Conservation (phyloP, 169 alveolate genomes). For the Plasmodium vinckei region DNA sequence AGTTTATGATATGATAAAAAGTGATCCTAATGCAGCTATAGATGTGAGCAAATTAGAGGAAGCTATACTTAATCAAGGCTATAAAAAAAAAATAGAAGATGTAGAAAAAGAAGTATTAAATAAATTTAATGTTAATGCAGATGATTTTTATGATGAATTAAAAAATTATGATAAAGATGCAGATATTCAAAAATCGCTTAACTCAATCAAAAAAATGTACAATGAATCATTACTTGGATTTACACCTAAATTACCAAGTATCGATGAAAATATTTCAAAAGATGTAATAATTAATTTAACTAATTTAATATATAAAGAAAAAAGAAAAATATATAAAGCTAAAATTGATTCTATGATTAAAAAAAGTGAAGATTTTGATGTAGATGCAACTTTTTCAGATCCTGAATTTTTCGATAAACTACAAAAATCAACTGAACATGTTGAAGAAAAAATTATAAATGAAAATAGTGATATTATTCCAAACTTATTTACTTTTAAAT, state of each 20-base stretch:
- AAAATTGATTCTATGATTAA: slow-evolving; percentile 61
- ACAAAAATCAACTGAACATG: slow-evolving; percentile 66
- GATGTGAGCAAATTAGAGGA: slow-evolving; percentile 65
- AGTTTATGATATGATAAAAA: slow-evolving; percentile 56
- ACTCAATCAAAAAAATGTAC: slow-evolving; percentile 66
- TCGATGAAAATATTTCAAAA: slow-evolving; percentile 35
- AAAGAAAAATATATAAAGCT: slow-evolving; percentile 60
- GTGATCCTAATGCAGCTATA: slow-evolving; percentile 46
- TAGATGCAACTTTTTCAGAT: slow-evolving; percentile 30
- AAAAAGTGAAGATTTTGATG: slow-evolving; percentile 19
- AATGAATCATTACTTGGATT: slow-evolving; percentile 58
- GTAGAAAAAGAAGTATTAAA: slow-evolving; percentile 58
- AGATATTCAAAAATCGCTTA: slow-evolving; percentile 39
- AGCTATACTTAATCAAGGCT: slow-evolving; percentile 54
- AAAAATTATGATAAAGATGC: slow-evolving; percentile 63
- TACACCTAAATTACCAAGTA: slow-evolving; percentile 64
- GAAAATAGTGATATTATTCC: slow-evolving; percentile 39
- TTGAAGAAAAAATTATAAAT: slow-evolving; percentile 68
- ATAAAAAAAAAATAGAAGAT: slow-evolving; percentile 63
- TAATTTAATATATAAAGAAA: slow-evolving; percentile 60
- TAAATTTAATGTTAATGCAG: slow-evolving; percentile 51
- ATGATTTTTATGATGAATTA: slow-evolving; percentile 63
- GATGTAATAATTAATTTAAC: slow-evolving; percentile 48
- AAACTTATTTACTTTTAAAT: slow-evolving; percentile 58
- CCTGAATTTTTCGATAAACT: slow-evolving; percentile 42